A percentile compares a stretch with the other conserved stretches of the same genome.
Conservation (phyloP, 192 early-diverging fungal genomes). For the Glomus cerebriforme region DNA sequence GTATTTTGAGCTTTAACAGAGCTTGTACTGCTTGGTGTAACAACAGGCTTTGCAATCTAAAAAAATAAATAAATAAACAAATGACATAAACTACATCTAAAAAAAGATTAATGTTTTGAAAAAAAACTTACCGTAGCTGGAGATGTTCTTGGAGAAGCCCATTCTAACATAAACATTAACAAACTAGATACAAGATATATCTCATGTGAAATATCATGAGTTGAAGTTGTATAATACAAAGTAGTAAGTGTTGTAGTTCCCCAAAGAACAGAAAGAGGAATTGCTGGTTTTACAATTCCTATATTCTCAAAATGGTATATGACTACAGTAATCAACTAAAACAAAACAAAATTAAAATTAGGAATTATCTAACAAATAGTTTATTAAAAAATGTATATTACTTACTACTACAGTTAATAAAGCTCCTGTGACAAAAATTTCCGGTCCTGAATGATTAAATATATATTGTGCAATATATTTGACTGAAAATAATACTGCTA, state of each 20-base stretch:
- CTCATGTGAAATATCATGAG: constrained; percentile 31
- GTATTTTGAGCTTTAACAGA: not conserved
- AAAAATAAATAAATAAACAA: not conserved
- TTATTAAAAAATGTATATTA: not conserved
- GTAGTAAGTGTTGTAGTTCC: constrained; percentile 25
- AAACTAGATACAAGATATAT: constrained; percentile 31
- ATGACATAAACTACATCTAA: not conserved
- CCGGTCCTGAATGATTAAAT: constrained; percentile 21
- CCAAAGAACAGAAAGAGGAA: constrained; percentile 29
- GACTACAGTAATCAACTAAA: constrained; percentile 28
- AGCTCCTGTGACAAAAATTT: constrained; percentile 33
- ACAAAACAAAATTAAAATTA: not conserved
- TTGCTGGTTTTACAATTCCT: constrained; percentile 27
- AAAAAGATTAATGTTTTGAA: not conserved
- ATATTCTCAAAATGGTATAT: constrained; percentile 34
- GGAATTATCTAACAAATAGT: not conserved
- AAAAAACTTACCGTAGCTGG: not conserved
- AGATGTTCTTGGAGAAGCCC: not conserved
- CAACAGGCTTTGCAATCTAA: not conserved
- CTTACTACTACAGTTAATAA: constrained; percentile 30
- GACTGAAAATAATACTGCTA: constrained; percentile 27
- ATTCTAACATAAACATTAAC: constrained; percentile 32
- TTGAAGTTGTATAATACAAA: constrained; percentile 26
- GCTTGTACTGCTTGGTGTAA: not conserved
- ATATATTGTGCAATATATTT: constrained; percentile 35